Base-by-base conservation (phyloP, 345 rosid species). In the Turnera subulata region DNA sequence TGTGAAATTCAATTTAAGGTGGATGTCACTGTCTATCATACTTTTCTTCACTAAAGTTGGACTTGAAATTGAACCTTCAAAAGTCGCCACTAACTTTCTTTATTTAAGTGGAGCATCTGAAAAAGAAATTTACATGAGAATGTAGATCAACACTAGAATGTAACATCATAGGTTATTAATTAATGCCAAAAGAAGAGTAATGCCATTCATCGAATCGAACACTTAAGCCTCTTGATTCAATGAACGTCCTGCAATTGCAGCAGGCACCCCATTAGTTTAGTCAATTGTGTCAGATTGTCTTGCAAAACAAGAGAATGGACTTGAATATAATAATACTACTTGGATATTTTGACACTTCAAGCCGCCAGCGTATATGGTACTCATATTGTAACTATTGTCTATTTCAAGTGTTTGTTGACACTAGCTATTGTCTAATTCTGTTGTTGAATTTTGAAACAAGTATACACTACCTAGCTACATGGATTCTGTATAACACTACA, bases 261-360 rank as follows among this genome's bases (percentile, higher is more conserved):
- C n/a, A n/a, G n/a, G n/a, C n/a, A 22, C 20, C 38, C 38, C 16
- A n/a, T 62, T 61, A 51, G 20, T 43, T 24, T 50, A 40, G 16
- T n/a, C n/a, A n/a, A n/a, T 61, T 7, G 21, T 60, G 55, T 50
- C 47, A 50, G 58, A 62, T 29, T 43, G 6, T 44, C 44, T 42
- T 26, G 5, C 35, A 29, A 29, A 8, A 29, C 4, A 13, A 23
- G 51, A 25, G 5, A 22, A 23, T 50, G 16, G 23, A 35, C 6
- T n/a, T n/a, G n/a, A n/a, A n/a, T n/a, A n/a, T n/a, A n/a, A n/a
- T n/a, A n/a, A n/a, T n/a, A n/a, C n/a, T n/a, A n/a, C n/a, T n/a
- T n/a, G n/a, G n/a, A n/a, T n/a, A n/a, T n/a, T n/a, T n/a, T n/a
- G n/a, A n/a, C 15, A 14, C 21, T 6, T 18, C 12, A 46, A 18